These are phyloP conservation scores for Acarospora socialis DNA, from an alignment of 2,329 filamentous ascomycete species.

Conservation along the genomic window DNA sequence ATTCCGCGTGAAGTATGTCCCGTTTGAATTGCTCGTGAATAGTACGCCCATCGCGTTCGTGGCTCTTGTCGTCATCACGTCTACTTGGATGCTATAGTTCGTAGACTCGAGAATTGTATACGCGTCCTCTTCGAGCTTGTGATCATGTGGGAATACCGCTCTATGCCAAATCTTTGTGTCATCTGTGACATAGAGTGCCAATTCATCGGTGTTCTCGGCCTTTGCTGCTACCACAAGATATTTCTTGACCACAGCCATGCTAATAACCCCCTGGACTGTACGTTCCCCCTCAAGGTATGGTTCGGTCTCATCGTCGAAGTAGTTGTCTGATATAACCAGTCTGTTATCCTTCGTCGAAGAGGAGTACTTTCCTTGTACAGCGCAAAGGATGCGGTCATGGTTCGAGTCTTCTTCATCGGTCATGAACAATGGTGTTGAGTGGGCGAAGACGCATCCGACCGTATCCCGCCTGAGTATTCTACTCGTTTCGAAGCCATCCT, in stretches of 20 bases:
- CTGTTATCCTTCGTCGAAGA: slow-evolving; percentile 59
- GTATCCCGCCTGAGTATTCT: slow-evolving; percentile 54
- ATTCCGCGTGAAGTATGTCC: slow-evolving; percentile 88
- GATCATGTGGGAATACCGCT: slow-evolving; percentile 71
- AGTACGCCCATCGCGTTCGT: slow-evolving; percentile 67
- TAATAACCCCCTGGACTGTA: slow-evolving; percentile 65
- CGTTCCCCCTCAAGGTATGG: slow-evolving; percentile 60
- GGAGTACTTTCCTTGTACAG: slow-evolving; percentile 59
- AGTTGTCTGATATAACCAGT: slow-evolving; percentile 69
- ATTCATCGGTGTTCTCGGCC: slow-evolving; percentile 68
- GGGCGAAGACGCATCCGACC: slow-evolving; percentile 76
- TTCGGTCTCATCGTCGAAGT: slow-evolving; percentile 56
- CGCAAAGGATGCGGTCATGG: slow-evolving; percentile 61
- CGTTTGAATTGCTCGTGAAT: slow-evolving; percentile 94
- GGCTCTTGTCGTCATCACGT: slow-evolving; percentile 60
- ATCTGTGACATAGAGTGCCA: slow-evolving; percentile 78
- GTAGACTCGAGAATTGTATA: slow-evolving; percentile 94
- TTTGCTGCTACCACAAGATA: slow-evolving; percentile 74
- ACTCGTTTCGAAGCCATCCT: slow-evolving; percentile 63
- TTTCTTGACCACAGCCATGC: slow-evolving; percentile 70
- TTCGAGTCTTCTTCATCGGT: slow-evolving; percentile 53
- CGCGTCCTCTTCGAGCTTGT: slow-evolving; percentile 68
- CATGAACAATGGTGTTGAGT: slow-evolving; percentile 57
- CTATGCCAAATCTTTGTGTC: slow-evolving; percentile 81
- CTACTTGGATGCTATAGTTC: slow-evolving; percentile 93